Evolutionary conservation across 2,329 filamentous ascomycete species (phyloP), one percentile per base, ranked within the genome.

Genomic region (Verticillium nubilum): DNA sequence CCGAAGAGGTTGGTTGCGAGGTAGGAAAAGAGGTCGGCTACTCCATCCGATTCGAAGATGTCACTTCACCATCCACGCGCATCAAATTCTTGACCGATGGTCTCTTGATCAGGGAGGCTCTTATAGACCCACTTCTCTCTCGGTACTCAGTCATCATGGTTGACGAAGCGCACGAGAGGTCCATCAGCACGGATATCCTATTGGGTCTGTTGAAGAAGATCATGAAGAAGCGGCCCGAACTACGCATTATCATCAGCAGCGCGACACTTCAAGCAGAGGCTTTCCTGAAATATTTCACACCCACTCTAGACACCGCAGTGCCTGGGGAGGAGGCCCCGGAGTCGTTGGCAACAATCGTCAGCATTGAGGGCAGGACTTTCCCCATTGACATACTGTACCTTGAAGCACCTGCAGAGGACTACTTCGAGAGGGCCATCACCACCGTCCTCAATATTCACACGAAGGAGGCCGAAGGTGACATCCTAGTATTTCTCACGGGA

Each of bases 31-130:
- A 96, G 70, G 90, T 94, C 26, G 95, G 95, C 58, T 98, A 96
- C 72, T 96, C 92, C 1, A 97, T 98, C 65, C 85, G 86, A 19
- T 89, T 99, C 69, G 94, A 99, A 71, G 94, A 98, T 80, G 85
- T 91, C 64, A 97, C 93, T 5, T 97, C 92, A 23, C 82, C 88
- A 19, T 81, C 85, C 33, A 99, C 95, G 1, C 86, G 86, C 57
- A 94, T 99, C 76, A 97, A 99, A 72, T 98, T 98, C 70, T 77
- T 98, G 63, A 99, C 94, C 0, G 95, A 99, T 76, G 94, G 94
- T 0, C 80, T 99, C 55, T 82, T 99, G 31, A 86, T 99, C 58
- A 82, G 94, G 67, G 95, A 99, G 75, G 95, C 94, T 28, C 82
- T 99, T 4, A 91, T 97, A 3, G 95, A 99, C 73, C 95, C 95